phyloP scores from a whole-genome alignment of 2,329 filamentous ascomycete genomes.

The Coniella vitis region DNA sequence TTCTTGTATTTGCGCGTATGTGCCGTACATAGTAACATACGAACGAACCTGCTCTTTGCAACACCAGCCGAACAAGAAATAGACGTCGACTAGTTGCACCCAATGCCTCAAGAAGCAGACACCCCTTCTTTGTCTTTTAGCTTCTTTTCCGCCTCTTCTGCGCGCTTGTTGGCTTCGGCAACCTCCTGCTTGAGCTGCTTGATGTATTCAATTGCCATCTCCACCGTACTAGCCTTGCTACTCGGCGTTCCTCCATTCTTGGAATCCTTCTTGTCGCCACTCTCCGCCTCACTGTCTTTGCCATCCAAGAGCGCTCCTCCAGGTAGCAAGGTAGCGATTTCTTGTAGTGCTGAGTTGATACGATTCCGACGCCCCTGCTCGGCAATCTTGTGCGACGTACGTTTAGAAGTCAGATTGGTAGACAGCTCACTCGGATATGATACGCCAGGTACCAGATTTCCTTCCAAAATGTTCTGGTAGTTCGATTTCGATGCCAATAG shows the following conservation, averaged over 20 bases:
- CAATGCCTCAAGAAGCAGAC: background rate
- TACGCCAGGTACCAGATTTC: constrained; percentile 82
- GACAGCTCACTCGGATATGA: constrained; percentile 87
- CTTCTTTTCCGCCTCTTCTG: constrained; percentile 59
- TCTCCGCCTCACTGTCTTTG: constrained; percentile 38
- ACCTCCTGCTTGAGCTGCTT: constrained; percentile 73
- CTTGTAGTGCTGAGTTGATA: constrained; percentile 87
- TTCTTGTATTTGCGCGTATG: too few relatives aligned
- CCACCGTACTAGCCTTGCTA: constrained; percentile 96
- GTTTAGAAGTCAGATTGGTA: constrained; percentile 90
- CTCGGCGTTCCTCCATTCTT: constrained; percentile 50
- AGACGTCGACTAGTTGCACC: too few relatives aligned
- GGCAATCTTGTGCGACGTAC: constrained; percentile 95
- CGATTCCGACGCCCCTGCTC: constrained; percentile 93
- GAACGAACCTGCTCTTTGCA: too few relatives aligned
- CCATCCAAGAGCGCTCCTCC: constrained; percentile 5
- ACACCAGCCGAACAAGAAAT: too few relatives aligned
- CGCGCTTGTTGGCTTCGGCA: constrained; percentile 54
- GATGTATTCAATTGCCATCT: constrained; percentile 93
- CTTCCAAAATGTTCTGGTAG: constrained; percentile 94
- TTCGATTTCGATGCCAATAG: constrained; percentile 92
- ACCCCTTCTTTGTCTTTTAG: constrained; percentile 25
- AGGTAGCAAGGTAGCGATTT: constrained; percentile 85
- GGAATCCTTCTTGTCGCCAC: constrained; percentile 37
- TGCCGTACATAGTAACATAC: too few relatives aligned